Evolutionary conservation across 148 eudicot genomes (phyloP).

Genomic region (Hydrangea macrophylla): DNA sequence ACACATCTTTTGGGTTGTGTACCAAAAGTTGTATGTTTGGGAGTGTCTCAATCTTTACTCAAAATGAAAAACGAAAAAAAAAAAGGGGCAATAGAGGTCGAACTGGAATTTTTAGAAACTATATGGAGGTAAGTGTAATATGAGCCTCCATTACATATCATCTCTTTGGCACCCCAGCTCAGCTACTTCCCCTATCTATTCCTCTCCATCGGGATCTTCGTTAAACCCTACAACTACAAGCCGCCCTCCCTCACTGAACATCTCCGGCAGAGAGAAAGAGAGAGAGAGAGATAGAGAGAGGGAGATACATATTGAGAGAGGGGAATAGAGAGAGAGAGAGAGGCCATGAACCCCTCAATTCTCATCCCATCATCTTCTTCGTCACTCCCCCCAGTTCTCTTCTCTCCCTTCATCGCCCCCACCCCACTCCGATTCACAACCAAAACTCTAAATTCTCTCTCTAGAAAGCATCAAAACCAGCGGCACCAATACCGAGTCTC

Average conservation of each 20-base stretch:
- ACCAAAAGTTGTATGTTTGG: no score
- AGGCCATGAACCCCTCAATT: slow-evolving; percentile 28
- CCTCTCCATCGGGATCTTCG: neutral
- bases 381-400: slow-evolving; percentile 27
- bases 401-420: slow-evolving; percentile 28
- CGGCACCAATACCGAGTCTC: slow-evolving; percentile 30
- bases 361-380: slow-evolving; percentile 25
- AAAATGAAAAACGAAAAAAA: no score
- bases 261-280: neutral
- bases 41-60: no score
- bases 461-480: slow-evolving; percentile 2
- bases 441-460: slow-evolving; percentile 7
- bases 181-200: neutral
- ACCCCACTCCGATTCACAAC: slow-evolving; percentile 11
- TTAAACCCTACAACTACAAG: slow-evolving; percentile 20
- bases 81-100: no score
- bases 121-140: no score
- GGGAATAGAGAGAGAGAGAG: slow-evolving; percentile 11
- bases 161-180: no score
- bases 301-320: no score
- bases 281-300: no score
- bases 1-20: no score
- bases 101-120: no score
- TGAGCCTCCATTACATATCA: no score
- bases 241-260: neutral